Percentiles rank a stretch among this genome's conserved stretches.
These are phyloP conservation scores for Galeopsis tetrahit DNA, from an alignment of 257 asterid genomes.

Conservation along the genomic window DNA sequence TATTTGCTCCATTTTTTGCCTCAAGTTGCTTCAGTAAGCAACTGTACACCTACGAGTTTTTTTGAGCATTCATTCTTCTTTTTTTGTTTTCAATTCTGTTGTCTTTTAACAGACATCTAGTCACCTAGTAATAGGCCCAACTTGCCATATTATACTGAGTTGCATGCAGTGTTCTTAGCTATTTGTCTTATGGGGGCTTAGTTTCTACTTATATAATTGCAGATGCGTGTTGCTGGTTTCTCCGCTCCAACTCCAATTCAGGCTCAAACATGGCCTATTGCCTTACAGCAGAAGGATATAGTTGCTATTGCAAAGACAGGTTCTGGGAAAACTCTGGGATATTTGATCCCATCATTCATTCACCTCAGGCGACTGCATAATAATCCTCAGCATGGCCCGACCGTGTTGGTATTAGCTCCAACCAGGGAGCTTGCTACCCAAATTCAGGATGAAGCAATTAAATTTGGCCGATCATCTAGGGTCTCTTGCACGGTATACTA, in stretches of 20 bases:
- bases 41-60: slow-evolving; percentile 65
- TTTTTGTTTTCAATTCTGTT: slow-evolving; percentile 28
- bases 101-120: slow-evolving; percentile 28
- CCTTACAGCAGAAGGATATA: slow-evolving; percentile 74
- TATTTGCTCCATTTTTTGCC: slow-evolving; percentile 87
- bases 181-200: slow-evolving; percentile 26
- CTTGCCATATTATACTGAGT: slow-evolving; percentile 30
- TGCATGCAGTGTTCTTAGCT: slow-evolving; percentile 29
- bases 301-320: slow-evolving; percentile 99
- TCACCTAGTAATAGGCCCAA: slow-evolving; percentile 32
- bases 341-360: slow-evolving; percentile 87
- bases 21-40: slow-evolving; percentile 99
- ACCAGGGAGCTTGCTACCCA: slow-evolving; percentile 99
- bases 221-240: slow-evolving; percentile 86
- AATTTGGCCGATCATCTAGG: slow-evolving; percentile 94
- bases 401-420: slow-evolving; percentile 90
- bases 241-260: slow-evolving; percentile 94
- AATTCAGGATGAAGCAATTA: slow-evolving; percentile 94
- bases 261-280: slow-evolving; percentile 99
- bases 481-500: slow-evolving; percentile 88
- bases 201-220: slow-evolving; percentile 47
- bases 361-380: slow-evolving; percentile 74
- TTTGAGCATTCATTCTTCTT: slow-evolving; percentile 51
- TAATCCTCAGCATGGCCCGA: slow-evolving; percentile 86
- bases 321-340: slow-evolving; percentile 95